Evolutionary conservation across 1,284 basidiomycete species (phyloP), one percentile per base, ranked within the genome.

Genomic region (Lignosus rhinocerotis): DNA sequence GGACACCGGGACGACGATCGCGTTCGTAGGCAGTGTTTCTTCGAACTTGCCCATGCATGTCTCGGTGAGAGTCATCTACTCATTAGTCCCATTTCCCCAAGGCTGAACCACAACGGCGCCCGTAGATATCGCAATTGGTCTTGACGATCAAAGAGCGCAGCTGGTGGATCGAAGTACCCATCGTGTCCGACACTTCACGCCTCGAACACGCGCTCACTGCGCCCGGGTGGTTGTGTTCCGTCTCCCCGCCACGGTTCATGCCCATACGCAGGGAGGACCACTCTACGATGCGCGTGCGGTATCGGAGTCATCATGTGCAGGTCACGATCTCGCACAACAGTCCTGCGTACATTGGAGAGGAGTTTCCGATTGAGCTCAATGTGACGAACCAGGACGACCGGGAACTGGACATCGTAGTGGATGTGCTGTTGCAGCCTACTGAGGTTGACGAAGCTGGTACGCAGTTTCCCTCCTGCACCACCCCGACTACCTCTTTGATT

Each of bases 291-390:
- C 92, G 90, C 19, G 81, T 95, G 53, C 81, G 78, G 42, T 79
- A 87, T 61, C 82, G 82, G 25, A 80, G 86, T 0, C 89, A 92
- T 64, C 74, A 72, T 0, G 66, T 95, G 1, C 63, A 75, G 5
- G 72, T 92, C 5, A 74, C 76, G 0, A 67, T 93, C 41, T 71
- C 75, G 1, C 86, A 93, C 62, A 72, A 80, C 0, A 72, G 79
- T 0, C 86, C 88, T 0, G 92, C 92, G 0, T 92, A 88, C 70
- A 72, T 94, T 25, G 86, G 88, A 58, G 94, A 96, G 70, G 78
- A 83, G 39, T 89, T 89, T 66, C 85, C 88, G 0, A 85, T 96
- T 60, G 69, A 70, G 16, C 76, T 96, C 39, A 77, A 82, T 41
- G 78, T 94, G 12, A 81, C 75, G 6, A 94, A 93, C 67, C 68